Conservation (phyloP, 1,139 yeast species). For the Candida sp. region DNA sequence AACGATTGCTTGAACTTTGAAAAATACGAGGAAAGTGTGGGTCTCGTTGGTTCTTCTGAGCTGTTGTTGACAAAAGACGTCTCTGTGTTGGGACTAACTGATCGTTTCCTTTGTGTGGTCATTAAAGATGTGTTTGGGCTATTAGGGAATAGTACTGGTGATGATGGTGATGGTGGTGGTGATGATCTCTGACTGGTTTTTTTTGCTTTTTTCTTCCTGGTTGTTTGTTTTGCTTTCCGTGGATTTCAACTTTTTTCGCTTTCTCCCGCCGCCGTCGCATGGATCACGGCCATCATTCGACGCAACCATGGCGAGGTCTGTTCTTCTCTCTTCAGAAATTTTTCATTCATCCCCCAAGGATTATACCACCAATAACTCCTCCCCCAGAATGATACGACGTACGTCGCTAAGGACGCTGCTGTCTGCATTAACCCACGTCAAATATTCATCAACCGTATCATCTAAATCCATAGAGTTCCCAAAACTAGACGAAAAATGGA, state of each 20-base stretch:
- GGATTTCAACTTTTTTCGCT: neutral
- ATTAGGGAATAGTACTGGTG: neutral
- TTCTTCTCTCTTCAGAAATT: neutral
- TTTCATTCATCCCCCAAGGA: neutral
- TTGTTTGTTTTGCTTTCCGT: neutral
- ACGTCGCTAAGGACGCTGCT: neutral
- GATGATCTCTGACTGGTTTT: neutral
- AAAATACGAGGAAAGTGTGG: slow-evolving; percentile 2
- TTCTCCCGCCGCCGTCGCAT: neutral
- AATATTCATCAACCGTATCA: neutral
- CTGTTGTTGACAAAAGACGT: neutral
- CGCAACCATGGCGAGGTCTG: neutral
- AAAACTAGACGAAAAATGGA: slow-evolving; percentile 56
- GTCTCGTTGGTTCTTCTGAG: neutral
- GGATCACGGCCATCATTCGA: no score
- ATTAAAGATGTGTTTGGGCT: neutral
- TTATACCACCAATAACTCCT: neutral
- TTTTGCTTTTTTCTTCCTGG: neutral
- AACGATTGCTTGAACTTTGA: slow-evolving; percentile 3
- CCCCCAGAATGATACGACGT: neutral
- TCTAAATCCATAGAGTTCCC: slow-evolving; percentile 8
- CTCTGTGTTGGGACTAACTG: slow-evolving; percentile 19
- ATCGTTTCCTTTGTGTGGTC: slow-evolving; percentile 11
- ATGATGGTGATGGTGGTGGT: neutral
- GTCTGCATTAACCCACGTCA: neutral